A percentile compares a stretch with the other conserved stretches of the same genome.
These are phyloP conservation scores for Apocynum venetum DNA, from an alignment of 257 asterid species.

Conservation along the genomic window DNA sequence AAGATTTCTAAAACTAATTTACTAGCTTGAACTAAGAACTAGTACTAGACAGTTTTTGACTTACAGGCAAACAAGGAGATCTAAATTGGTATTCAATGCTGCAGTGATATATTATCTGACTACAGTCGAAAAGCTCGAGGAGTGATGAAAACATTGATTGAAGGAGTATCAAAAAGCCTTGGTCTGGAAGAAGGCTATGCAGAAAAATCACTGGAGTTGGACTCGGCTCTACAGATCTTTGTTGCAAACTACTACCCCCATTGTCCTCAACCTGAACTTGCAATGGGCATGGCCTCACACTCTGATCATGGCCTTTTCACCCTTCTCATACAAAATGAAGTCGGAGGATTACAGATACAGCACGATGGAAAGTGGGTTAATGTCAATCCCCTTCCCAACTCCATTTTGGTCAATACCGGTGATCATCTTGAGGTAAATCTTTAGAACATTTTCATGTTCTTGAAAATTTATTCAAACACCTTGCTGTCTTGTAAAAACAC, in stretches of 20 bases:
- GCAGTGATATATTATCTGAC: slow-evolving; percentile 40
- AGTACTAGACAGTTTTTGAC: neutral
- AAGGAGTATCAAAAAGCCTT: slow-evolving; percentile 47
- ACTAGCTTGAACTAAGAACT: no score
- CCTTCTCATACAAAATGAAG: slow-evolving; percentile 54
- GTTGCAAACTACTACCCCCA: slow-evolving; percentile 59
- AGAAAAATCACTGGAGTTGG: slow-evolving; percentile 36
- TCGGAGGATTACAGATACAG: slow-evolving; percentile 60
- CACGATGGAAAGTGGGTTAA: slow-evolving; percentile 56
- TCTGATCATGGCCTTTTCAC: slow-evolving; percentile 83
- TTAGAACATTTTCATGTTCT: neutral
- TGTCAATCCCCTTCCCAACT: slow-evolving; percentile 46
- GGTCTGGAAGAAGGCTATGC: slow-evolving; percentile 49
- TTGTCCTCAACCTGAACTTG: slow-evolving; percentile 63
- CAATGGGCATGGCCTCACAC: slow-evolving; percentile 70
- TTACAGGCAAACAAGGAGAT: neutral
- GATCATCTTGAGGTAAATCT: slow-evolving; percentile 82
- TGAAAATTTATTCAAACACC: no score
- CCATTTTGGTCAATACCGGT: slow-evolving; percentile 59
- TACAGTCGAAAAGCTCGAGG: slow-evolving; percentile 38
- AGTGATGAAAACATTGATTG: slow-evolving; percentile 30
- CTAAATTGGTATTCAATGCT: neutral
- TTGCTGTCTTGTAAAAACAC: no score
- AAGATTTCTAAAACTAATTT: no score
- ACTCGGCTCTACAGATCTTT: slow-evolving; percentile 37